These are phyloP conservation scores for Trichoderma sp. DNA, from an alignment of 2,329 filamentous ascomycete species.

Conservation along the genomic window DNA sequence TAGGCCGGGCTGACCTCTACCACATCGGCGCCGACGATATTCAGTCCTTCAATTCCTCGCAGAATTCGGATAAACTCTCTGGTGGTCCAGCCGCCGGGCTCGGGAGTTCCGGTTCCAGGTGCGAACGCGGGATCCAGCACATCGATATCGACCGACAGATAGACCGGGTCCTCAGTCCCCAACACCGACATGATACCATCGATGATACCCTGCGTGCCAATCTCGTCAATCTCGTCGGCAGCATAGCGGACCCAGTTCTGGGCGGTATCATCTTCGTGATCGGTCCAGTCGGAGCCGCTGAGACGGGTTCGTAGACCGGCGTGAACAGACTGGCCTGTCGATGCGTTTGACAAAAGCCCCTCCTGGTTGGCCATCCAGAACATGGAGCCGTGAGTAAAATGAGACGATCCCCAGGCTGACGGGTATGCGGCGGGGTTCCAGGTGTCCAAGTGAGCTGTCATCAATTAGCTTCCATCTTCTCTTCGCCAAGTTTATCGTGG, in stretches of 20 bases:
- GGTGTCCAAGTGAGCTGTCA: constrained; percentile 71
- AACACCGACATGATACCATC: constrained; percentile 71
- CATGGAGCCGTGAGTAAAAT: constrained; percentile 88
- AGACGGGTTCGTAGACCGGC: constrained; percentile 81
- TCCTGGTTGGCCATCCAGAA: constrained; percentile 87
- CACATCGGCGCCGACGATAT: constrained; percentile 86
- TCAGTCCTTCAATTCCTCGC: constrained; percentile 78
- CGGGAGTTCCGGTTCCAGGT: constrained; percentile 84
- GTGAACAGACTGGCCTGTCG: constrained; percentile 74
- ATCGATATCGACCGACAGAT: constrained; percentile 81
- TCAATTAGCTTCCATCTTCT: constrained; percentile 31
- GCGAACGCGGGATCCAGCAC: constrained; percentile 71
- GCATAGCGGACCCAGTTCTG: constrained; percentile 81
- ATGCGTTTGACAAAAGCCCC: constrained; percentile 72
- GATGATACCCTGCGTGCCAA: constrained; percentile 73
- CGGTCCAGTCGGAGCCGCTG: constrained; percentile 64
- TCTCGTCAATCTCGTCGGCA: constrained; percentile 83
- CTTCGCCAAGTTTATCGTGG: too few species aligned
- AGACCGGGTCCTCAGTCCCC: constrained; percentile 77
- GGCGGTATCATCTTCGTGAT: constrained; percentile 71
- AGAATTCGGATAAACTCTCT: constrained; percentile 84
- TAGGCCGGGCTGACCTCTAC: constrained; percentile 82
- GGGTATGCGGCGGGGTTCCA: constrained; percentile 78
- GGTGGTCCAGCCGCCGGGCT: constrained; percentile 90
- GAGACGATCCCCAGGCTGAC: constrained; percentile 56